A percentile compares a stretch with the other conserved stretches of the same genome.
Conservation (phyloP, 371 early-diverging fungal genomes). For the Saksenaea oblongispora region DNA sequence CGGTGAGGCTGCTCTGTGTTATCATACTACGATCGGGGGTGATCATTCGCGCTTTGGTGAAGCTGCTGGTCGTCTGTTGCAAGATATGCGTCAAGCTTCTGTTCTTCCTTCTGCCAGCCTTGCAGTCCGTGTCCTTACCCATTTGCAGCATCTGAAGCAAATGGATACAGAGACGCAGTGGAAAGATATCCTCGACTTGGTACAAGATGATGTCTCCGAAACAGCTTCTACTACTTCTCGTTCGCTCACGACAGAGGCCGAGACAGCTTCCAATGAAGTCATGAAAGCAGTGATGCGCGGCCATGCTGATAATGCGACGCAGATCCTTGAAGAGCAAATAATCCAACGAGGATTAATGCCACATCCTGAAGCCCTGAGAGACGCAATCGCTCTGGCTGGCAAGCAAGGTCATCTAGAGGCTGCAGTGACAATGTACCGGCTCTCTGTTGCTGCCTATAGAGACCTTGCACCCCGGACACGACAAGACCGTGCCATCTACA, state of each 20-base stretch:
- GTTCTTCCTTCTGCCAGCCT: background rate
- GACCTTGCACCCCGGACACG: constrained; percentile 17
- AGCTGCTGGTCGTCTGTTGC: background rate
- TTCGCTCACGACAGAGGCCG: background rate
- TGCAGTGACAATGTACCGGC: constrained; percentile 33
- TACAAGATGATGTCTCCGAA: background rate
- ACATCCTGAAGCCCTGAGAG: constrained; percentile 39
- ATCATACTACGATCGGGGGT: background rate
- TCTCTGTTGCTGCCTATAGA: constrained; percentile 25
- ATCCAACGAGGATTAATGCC: constrained; percentile 26
- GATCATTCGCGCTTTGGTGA: constrained; percentile 1
- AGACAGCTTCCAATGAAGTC: constrained; percentile 22
- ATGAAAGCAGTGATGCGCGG: constrained; percentile 27
- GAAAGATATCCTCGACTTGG: constrained; percentile 11
- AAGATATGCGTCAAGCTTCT: constrained; percentile 1
- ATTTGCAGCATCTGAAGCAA: constrained; percentile 11
- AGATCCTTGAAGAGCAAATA: constrained; percentile 24
- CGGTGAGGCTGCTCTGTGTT: constrained; percentile 17
- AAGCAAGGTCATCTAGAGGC: constrained; percentile 45
- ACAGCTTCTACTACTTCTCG: background rate
- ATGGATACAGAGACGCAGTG: constrained; percentile 9
- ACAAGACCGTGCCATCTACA: constrained; percentile 31
- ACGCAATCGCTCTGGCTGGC: constrained; percentile 45
- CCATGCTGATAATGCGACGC: constrained; percentile 18
- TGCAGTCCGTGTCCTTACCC: constrained; percentile 12